Evolutionary conservation across 495 filamentous ascomycete genomes (phyloP).

Genomic region (Aspergillus asperescens): DNA sequence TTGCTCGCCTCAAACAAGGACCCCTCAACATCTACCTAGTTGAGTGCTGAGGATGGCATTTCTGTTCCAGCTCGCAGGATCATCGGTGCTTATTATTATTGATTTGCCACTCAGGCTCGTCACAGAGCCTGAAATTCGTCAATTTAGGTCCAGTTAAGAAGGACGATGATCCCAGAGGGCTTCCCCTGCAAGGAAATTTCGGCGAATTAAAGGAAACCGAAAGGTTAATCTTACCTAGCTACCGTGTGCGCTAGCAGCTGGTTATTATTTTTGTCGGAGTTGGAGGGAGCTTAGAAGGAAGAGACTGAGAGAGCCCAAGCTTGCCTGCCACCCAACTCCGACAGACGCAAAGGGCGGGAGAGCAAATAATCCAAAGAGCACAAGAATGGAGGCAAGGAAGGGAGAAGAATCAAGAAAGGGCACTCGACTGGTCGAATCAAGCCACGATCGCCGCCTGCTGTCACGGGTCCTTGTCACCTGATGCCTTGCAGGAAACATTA

Average conservation of each 20-base stretch:
- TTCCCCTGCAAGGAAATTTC: conserved; percentile 11
- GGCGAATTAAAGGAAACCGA: conserved; percentile 10
- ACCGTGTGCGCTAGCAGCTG: no score
- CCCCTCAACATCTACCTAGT: neutral
- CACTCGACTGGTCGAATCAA: neutral
- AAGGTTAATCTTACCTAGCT: conserved; percentile 6
- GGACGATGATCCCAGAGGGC: conserved; percentile 5
- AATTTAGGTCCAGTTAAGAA: neutral
- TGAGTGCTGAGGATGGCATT: neutral
- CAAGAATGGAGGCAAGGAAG: neutral
- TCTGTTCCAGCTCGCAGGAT: no score
- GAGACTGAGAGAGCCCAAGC: neutral
- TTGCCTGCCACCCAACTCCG: neutral
- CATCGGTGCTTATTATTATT: no score
- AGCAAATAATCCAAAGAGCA: neutral
- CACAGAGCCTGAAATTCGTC: neutral
- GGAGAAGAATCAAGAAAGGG: neutral
- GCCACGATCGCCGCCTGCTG: conserved; percentile 4
- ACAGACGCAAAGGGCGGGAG: neutral
- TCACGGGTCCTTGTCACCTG: conserved; percentile 19
- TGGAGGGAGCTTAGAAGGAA: no score
- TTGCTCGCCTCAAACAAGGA: neutral
- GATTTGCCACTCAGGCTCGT: neutral
- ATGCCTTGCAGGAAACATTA: conserved; percentile 2
- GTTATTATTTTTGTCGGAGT: neutral